Base-by-base conservation (phyloP, 345 rosid genomes). In the Streptanthus diversifolius region DNA sequence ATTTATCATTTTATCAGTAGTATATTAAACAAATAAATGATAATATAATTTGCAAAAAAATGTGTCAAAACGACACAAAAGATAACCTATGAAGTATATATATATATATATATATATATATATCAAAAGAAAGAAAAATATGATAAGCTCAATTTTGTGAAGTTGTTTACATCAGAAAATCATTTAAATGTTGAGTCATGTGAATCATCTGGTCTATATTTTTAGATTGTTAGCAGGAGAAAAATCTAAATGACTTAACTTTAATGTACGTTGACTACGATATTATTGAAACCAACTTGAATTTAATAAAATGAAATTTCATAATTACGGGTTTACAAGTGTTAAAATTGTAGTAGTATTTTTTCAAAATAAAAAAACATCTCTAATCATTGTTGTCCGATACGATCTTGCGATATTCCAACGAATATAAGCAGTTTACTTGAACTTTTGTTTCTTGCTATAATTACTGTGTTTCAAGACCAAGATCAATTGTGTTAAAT, bases 111-210 rank as follows among this genome's bases (percentile, higher is more conserved):
- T 52, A 24, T 8, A 53, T 66, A 24, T 15, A 19, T 30, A 8
- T 45, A 4, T 29, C 7, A 40, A 40, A 60, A 51, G 22, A 40
- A 51, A 18, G 4, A 27, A 39, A 29, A 27, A 12, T 21, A 24
- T 37, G 33, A 13, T 30, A 15, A 7, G 3, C 25, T 63, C 36
- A 24, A 54, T 21, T 32, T 25, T 39, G 55, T 49, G 43, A 51
- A 75, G 56, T 53, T 32, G 63, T 51, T 59, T 60, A 68, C 67
- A 66, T 66, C 62, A 59, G 8, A 41, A 41, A 60, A 52, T 61
- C 33, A 24, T 57, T 60, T 48, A 6, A 37, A 6, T 58, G 66
- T 57, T 21, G 51, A 55, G 52, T 24, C 68, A 49, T 33, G 56
- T 52, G 63, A 24, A 39, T 60, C 40, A 52, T 61, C 53, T 75